These are phyloP conservation scores for Berkeleyomyces rouxiae DNA, from an alignment of 2,329 filamentous ascomycete species.

Conservation along the genomic window DNA sequence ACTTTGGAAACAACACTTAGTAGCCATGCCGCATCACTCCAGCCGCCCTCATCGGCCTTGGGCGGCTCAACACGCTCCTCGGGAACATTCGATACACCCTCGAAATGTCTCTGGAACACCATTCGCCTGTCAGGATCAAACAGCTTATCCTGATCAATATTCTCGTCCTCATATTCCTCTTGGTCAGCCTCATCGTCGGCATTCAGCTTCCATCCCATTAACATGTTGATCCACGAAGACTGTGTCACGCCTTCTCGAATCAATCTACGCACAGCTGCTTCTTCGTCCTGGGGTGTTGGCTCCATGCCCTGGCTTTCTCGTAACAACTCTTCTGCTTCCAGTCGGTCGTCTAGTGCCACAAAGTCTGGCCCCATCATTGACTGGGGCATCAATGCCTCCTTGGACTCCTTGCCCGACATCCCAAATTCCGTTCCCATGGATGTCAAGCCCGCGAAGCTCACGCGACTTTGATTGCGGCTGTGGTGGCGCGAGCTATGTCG, in stretches of 20 bases:
- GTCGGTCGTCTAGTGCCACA: constrained; percentile 42
- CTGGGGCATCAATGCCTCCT: constrained; percentile 1
- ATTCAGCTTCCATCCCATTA: constrained; percentile 36
- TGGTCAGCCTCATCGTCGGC: not conserved
- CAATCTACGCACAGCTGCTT: constrained; percentile 39
- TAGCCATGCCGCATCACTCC: constrained; percentile 53
- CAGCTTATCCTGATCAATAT: constrained; percentile 23
- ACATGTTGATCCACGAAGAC: constrained; percentile 40
- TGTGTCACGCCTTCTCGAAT: constrained; percentile 36
- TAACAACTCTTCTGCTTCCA: constrained; percentile 26
- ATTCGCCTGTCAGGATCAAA: not conserved
- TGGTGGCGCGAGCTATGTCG: constrained; percentile 15
- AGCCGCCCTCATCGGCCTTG: constrained; percentile 39
- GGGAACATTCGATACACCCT: constrained; percentile 20
- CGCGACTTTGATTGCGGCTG: constrained; percentile 34
- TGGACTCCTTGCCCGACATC: not conserved
- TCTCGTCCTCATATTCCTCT: constrained; percentile 30
- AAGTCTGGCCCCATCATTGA: constrained; percentile 39
- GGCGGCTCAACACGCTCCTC: constrained; percentile 32
- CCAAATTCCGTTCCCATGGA: not conserved
- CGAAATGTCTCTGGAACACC: constrained; percentile 8
- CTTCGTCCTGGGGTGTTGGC: constrained; percentile 37
- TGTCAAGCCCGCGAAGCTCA: constrained; percentile 21
- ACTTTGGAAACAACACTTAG: constrained; percentile 48
- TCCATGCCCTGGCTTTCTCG: constrained; percentile 15